Conservation (phyloP, 352 stramenopile genomes). For the Phytophthora citricola region DNA sequence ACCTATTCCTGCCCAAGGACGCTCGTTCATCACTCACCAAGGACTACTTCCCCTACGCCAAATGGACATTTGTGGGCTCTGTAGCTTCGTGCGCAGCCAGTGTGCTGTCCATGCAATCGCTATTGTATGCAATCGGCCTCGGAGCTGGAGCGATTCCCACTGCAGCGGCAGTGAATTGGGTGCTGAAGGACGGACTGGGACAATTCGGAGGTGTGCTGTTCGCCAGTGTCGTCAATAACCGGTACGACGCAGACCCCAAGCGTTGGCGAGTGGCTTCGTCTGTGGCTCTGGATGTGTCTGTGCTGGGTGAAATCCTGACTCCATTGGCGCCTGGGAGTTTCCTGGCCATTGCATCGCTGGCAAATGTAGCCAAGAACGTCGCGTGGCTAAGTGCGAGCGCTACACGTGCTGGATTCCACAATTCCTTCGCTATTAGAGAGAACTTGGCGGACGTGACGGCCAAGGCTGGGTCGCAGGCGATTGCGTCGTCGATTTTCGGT, state of each 20-base stretch:
- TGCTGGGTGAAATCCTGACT: constrained; percentile 93
- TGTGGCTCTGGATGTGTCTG: constrained; percentile 91
- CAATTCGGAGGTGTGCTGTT: constrained; percentile 97
- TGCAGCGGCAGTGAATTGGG: constrained; percentile 96
- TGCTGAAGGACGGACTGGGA: constrained; percentile 96
- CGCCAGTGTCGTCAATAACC: constrained; percentile 90
- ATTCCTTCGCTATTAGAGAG: constrained; percentile 86
- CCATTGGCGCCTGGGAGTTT: constrained; percentile 84
- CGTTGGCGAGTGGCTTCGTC: constrained; percentile 93
- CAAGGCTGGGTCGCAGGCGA: constrained; percentile 95
- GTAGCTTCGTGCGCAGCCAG: constrained; percentile 84
- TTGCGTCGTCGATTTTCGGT: constrained; percentile 91
- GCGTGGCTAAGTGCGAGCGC: constrained; percentile 95
- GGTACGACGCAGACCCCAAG: constrained; percentile 95
- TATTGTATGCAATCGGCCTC: constrained; percentile 95
- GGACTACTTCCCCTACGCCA: constrained; percentile 90
- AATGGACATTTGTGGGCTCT: constrained; percentile 85
- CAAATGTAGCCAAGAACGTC: constrained; percentile 96
- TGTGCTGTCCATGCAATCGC: constrained; percentile 94
- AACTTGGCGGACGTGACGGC: constrained; percentile 98
- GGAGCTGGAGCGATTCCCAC: constrained; percentile 85
- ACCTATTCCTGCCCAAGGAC: constrained; percentile 92
- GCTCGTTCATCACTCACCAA: constrained; percentile 84
- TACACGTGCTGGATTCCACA: constrained; percentile 94
- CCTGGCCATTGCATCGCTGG: constrained; percentile 89